These are phyloP conservation scores for Cyberlindnera japonica DNA, from an alignment of 805 yeast genomes.

Conservation along the genomic window DNA sequence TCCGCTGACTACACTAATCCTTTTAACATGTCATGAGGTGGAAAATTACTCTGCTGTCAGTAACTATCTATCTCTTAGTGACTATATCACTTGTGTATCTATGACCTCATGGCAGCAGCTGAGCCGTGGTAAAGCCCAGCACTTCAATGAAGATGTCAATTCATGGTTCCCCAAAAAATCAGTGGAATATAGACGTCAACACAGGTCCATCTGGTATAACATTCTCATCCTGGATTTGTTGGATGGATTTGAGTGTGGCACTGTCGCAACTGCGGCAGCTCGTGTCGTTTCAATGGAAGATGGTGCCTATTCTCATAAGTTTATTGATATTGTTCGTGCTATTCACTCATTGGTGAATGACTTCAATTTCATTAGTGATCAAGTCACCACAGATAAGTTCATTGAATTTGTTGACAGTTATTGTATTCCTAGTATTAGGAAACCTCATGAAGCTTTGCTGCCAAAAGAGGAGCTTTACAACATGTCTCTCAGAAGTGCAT, in stretches of 20 bases:
- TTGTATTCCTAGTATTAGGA: too few species aligned
- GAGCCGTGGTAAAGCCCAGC: conserved; percentile 10
- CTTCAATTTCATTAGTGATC: conserved; percentile 35
- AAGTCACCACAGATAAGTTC: conserved; percentile 74
- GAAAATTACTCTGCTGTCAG: conserved; percentile 10
- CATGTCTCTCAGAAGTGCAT: background rate
- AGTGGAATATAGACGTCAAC: background rate
- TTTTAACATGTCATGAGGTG: conserved; percentile 2
- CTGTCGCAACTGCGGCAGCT: too few species aligned
- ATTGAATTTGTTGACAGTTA: conserved; percentile 55
- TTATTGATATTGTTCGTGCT: conserved; percentile 1
- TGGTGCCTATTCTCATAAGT: background rate
- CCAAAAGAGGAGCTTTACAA: too few species aligned
- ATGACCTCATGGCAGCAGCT: conserved; percentile 5
- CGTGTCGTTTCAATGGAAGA: conserved; percentile 3
- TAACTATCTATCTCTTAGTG: conserved; percentile 4
- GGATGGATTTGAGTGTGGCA: conserved; percentile 8
- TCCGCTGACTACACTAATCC: conserved; percentile 5
- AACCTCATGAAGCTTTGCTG: too few species aligned
- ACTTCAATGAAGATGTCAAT: conserved; percentile 10
- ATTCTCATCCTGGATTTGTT: conserved; percentile 8
- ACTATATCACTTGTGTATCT: background rate
- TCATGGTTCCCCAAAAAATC: conserved; percentile 5
- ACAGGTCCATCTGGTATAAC: conserved; percentile 12
- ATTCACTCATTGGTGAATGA: background rate